Evolutionary conservation across 805 yeast genomes (phyloP), one percentile per base, ranked within the genome.

Genomic region (Schwanniomyces yamadae): DNA sequence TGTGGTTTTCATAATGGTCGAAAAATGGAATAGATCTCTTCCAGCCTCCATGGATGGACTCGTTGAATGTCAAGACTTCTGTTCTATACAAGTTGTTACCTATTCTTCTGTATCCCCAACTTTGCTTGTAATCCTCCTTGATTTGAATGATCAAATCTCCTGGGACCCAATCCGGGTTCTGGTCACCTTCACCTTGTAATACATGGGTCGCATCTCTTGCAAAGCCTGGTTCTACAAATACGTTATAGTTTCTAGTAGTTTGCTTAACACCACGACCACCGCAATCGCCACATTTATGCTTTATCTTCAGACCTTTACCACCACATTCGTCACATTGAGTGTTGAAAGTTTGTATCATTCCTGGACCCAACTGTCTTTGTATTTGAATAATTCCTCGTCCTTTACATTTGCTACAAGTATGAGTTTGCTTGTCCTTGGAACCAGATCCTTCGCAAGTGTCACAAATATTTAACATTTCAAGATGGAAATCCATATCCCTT

Each of bases 291-390:
- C 99, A 93, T 28, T 71, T 71, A 45, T 82, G 67, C 31, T 73
- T 66, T 26, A 87, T 82, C 6, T 70, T 61, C 37, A 77, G 66
- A 9, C 99, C 99, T 28, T 71, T 64, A 23, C 98, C 98, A 8
- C 66, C 63, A 70, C 99, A 93, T 34, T 66, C 63, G 36, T 84
- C 88, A 72, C 99, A 93, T 3, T 73, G 70, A 28, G 80, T 74
- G 56, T 86, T 91, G 48, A 90, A 72, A 42, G 82, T 84, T 61
- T 93, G 98, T 42, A 86, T 66, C 88, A 93, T 86, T 6, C 90
- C 90, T 4, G 95, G 95, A 0, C 87, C 97, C 46, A 91, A 61
- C 56, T 90, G 95, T 40, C 83, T 70, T 33, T 78, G 72, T 37
- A 82, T 75, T 6, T 80, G 55, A 24, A 76, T 60, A 15, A 82